These are phyloP conservation scores for Podospora appendiculata DNA, from an alignment of 495 filamentous ascomycete species.

Conservation along the genomic window DNA sequence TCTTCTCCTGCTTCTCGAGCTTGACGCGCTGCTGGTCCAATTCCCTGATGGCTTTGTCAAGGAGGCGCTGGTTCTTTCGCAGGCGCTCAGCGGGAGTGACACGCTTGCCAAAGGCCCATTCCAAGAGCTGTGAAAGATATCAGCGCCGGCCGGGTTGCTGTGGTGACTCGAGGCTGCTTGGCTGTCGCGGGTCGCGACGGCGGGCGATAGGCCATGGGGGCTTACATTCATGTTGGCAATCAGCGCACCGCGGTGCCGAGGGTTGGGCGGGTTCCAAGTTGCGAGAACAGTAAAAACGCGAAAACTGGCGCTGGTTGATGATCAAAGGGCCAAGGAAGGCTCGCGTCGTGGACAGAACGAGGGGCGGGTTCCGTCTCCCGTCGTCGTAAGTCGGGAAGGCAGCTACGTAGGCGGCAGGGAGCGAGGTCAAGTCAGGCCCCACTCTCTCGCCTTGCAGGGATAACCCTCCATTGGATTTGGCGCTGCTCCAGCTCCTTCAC, in stretches of 20 bases:
- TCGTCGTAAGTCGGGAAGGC: no score
- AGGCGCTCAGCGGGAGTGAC: constrained; percentile 95
- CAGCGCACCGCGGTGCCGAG: neutral
- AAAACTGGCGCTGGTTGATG: no score
- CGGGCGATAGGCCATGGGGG: neutral
- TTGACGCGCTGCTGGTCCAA: constrained; percentile 89
- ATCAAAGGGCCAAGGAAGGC: no score
- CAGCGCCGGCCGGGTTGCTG: neutral
- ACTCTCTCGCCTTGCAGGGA: no score
- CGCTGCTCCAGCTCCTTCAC: neutral
- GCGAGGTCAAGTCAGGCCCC: no score
- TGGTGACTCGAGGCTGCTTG: no score
- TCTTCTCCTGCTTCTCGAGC: constrained; percentile 97
- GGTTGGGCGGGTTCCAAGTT: no score
- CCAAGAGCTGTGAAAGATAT: constrained; percentile 60
- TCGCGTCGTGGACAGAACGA: no score
- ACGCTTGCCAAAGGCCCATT: constrained; percentile 98
- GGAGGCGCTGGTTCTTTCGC: constrained; percentile 91
- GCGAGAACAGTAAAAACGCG: no score
- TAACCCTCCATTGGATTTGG: no score
- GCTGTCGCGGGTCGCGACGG: neutral
- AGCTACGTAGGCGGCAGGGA: neutral
- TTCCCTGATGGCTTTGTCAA: constrained; percentile 95
- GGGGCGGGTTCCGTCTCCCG: no score
- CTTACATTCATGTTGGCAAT: constrained; percentile 26